Evolutionary conservation across 78 protist species (phyloP), one percentile per base, ranked within the genome.

Genomic region (Bigelowiella natans): DNA sequence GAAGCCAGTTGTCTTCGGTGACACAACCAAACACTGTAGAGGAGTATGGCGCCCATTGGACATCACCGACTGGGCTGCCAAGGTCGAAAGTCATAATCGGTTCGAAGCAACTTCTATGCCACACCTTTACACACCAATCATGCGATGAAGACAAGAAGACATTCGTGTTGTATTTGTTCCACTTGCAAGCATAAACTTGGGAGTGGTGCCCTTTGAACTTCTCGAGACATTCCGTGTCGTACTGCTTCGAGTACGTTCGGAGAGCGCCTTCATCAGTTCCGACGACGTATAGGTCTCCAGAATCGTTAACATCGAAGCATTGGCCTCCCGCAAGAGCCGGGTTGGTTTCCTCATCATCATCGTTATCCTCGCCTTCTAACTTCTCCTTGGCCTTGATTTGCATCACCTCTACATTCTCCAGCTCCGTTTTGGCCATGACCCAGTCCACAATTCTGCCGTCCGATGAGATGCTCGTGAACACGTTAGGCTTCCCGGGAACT

Each of bases 91-190:
- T 39, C 90, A 94, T 63, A 39, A 93, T 34, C 37, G 96, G 92
- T 37, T 18, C 7, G 64, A 2, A 38, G 37, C 3, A 7, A 28
- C 0, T 30, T 51, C 92, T 87, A 30, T 95, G 94, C 96, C 96
- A 96, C 38, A 96, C 36, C 89, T 93, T 93, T 36, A 94, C 96
- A 0, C 94, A 90, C 98, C 98, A 96, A 91, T 96, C 98, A 0
- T 96, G 95, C 1, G 92, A 73, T 39, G 91, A 34, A 30, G 96
- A 91, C 36, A 94, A 1, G 93, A 95, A 94, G 28, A 93, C 93
- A 26, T 84, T 2, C 11, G 94, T 93, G 85, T 94, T 94, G 95
- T 88, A 95, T 2, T n/a, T 89, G 91, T 95, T 95, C 96, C 96
- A 96, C 36, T 37, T 40, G 31, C 88, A 92, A 30, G 94, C 26